These are phyloP conservation scores for Thermothielavioides terrestris DNA, from an alignment of 495 filamentous ascomycete genomes.

Conservation along the genomic window DNA sequence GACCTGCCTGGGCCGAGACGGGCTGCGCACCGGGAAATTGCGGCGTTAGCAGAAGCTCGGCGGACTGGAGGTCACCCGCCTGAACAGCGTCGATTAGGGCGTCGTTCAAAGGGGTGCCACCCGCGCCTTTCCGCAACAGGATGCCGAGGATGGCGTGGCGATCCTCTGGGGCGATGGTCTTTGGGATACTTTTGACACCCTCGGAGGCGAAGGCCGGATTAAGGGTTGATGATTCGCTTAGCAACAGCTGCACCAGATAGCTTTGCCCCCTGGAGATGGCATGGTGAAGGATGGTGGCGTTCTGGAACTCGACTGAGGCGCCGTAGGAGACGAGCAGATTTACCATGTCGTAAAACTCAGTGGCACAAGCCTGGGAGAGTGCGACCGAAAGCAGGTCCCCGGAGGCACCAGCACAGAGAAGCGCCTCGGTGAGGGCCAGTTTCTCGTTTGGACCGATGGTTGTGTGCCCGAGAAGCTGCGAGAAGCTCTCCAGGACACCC, in stretches of 20 bases:
- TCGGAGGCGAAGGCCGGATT: constrained; percentile 33
- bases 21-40: constrained; percentile 27
- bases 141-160: constrained; percentile 31
- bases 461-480: constrained; percentile 28
- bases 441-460: constrained; percentile 38
- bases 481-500: constrained; percentile 33
- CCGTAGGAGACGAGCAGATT: constrained; percentile 36
- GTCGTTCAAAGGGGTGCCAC: constrained; percentile 29
- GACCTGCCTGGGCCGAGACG: constrained; percentile 14
- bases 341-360: constrained; percentile 39
- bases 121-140: constrained; percentile 35
- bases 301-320: constrained; percentile 38
- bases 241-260: constrained; percentile 33
- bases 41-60: constrained; percentile 34
- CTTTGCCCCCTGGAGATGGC: constrained; percentile 30
- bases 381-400: constrained; percentile 34
- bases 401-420: constrained; percentile 38
- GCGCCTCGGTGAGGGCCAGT: constrained; percentile 33
- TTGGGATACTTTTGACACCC: constrained; percentile 36
- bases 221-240: constrained; percentile 27
- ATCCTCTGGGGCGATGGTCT: constrained; percentile 33
- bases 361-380: constrained; percentile 28
- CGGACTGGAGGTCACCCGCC: constrained; percentile 30
- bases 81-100: constrained; percentile 35
- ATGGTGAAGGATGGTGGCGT: constrained; percentile 29